Evolutionary conservation across 495 filamentous ascomycete species (phyloP), one percentile per base, ranked within the genome.

Genomic region (Penicillium salamii): DNA sequence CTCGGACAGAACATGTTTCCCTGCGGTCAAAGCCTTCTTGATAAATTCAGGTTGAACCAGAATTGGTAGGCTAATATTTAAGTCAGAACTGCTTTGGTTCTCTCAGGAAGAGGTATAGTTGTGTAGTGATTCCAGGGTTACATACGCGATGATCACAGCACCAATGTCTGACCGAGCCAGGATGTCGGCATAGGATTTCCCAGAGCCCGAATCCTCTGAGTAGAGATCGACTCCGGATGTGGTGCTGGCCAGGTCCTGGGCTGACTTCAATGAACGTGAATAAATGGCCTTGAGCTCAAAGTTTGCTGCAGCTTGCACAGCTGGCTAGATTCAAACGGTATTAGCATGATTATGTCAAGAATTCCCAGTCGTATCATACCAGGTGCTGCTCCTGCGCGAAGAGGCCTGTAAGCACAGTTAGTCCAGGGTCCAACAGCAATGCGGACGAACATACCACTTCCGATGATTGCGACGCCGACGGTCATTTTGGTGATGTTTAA

Each of bases 1-100:
- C 66, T 95, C 89, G n/a, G 84, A 84, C 0, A 92, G 67, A 5
- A 92, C 89, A 65, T 90, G 87, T 54, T 93, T 93, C 18, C 85
- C 83, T 1, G 87, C 86, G 0, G 67, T 54, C 0, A 93, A 74
- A 4, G 87, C 69, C 24, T 59, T 55, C 18, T 46, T 53, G 52
- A 76, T 73, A 41, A 66, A 74, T 2, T 57, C 54, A 11, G 66
- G 69, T 37, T 76, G 70, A 9, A 61, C 59, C 7, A 66, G 51
- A 29, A 76, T 76, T 0, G 62, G 65, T 12, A 71, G 66, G 33
- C 69, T 59, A 75, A 77, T 0, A 82, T 46, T 17, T 15, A 11
- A 14, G 11, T 49, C 15, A 35, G 17, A 3, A 15, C 15, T 34
- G 14, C n/a, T 38, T 7, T 31, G 29, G 1, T 5, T 47, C n/a